Evolutionary conservation across 768 basidiomycete species (phyloP), one percentile per base, ranked within the genome.

Genomic region (Harrya chromipes): DNA sequence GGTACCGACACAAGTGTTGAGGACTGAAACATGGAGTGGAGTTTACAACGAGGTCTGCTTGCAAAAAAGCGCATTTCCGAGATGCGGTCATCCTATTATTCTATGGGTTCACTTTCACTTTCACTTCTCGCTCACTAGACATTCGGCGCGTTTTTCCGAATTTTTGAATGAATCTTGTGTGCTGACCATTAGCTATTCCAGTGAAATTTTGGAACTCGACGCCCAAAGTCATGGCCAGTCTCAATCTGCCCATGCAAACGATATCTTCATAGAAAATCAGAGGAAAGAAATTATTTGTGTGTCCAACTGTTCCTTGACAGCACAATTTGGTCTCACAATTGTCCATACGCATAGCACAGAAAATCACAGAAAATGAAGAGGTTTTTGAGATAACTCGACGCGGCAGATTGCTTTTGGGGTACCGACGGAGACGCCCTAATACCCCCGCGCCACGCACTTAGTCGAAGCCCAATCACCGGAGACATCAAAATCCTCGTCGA

Each of bases 281-380:
- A 34, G 23, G 16, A 33, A 49, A 17, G 42, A 43, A 9, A 29
- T 49, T 6, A 0, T 57, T 20, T 23, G 56, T 57, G 44, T 13
- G 56, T 49, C 0, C 11, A 14, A 4, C 9, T n/a, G 27, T 12
- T 1, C 6, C 0, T 23, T 6, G 2, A 12, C 1, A 8, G 10
- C 10, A 10, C 8, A 6, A n/a, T 3, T 7, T 13, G 9, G 6
- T 27, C 29, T 56, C 19, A 35, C 12, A 1, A 1, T 33, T 12
- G 23, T 33, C n/a, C 21, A 31, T 9, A 8, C 17, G 3, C n/a
- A 31, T 0, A 17, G 19, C 51, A 44, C 34, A 6, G 37, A 41
- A 27, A n/a, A n/a, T n/a, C n/a, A n/a, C n/a, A n/a, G n/a, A 47
- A 56, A 39, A 29, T 43, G 23, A 26, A 4, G 34, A 43, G 17